These are phyloP conservation scores for Eutrema japonicum DNA, from an alignment of 345 rosid genomes.

Conservation along the genomic window DNA sequence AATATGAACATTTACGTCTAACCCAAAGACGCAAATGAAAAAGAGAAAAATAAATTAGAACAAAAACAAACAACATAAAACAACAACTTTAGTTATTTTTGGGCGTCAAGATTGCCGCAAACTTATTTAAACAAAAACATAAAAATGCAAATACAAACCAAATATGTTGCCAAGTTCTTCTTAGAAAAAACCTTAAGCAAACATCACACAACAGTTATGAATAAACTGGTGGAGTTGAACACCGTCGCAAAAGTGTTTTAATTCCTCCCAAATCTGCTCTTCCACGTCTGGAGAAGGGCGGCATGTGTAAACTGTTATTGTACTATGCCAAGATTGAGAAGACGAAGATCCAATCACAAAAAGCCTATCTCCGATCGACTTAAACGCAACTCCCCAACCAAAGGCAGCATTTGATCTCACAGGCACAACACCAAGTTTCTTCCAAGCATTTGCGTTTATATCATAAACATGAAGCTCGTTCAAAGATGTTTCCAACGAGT, in stretches of 20 bases:
- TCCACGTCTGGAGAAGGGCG: conserved; percentile 41
- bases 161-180: no score
- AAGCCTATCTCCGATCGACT: no score
- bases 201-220: conserved; percentile 10
- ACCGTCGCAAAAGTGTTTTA: background rate
- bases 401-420: conserved; percentile 61
- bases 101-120: no score
- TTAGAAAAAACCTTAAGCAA: background rate
- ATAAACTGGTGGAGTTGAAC: background rate
- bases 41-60: no score
- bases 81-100: no score
- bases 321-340: conserved; percentile 37
- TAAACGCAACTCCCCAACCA: conserved; percentile 30
- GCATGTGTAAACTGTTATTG: conserved; percentile 64
- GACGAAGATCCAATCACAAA: conserved; percentile 56
- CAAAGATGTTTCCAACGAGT: conserved; percentile 58
- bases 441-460: conserved; percentile 60
- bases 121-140: no score
- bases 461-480: conserved; percentile 60
- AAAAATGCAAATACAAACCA: no score
- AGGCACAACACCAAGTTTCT: conserved; percentile 58
- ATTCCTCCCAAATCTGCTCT: conserved; percentile 45
- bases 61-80: no score
- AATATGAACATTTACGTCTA: no score
- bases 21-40: no score